These are phyloP conservation scores for Tarenaya hassleriana DNA, from an alignment of 345 rosid species.

Conservation along the genomic window DNA sequence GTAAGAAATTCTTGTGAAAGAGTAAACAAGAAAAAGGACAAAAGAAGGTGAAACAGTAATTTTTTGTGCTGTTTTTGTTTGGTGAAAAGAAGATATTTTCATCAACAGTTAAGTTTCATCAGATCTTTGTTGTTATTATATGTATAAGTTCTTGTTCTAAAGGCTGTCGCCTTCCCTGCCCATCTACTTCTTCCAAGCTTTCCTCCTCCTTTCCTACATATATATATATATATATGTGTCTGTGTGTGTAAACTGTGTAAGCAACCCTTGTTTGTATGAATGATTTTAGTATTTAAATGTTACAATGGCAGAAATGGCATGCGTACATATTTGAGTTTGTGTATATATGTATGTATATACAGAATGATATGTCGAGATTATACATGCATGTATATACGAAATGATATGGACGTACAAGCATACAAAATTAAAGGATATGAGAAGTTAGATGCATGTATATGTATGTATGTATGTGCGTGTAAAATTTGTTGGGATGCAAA, in stretches of 20 bases:
- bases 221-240: background rate
- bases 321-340: too few relatives aligned
- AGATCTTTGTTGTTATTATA: slow-evolving; percentile 23
- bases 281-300: too few relatives aligned
- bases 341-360: too few relatives aligned
- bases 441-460: background rate
- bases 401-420: too few relatives aligned
- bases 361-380: too few relatives aligned
- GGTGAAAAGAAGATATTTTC: slow-evolving; percentile 17
- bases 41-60: slow-evolving; percentile 24
- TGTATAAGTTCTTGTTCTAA: slow-evolving; percentile 16
- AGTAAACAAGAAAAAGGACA: background rate
- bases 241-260: too few relatives aligned
- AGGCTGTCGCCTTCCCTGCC: slow-evolving; percentile 22
- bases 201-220: too few relatives aligned
- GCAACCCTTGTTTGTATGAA: too few relatives aligned
- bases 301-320: too few relatives aligned
- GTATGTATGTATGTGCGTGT: background rate
- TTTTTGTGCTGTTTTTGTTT: slow-evolving; percentile 14
- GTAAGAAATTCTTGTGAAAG: background rate
- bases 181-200: too few relatives aligned
- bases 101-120: slow-evolving; percentile 15
- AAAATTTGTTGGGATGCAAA: slow-evolving; percentile 18
- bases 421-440: too few relatives aligned
- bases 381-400: too few relatives aligned